Evolutionary conservation across 306 rosid genomes (phyloP).

Genomic region (Medicago ruthenica): DNA sequence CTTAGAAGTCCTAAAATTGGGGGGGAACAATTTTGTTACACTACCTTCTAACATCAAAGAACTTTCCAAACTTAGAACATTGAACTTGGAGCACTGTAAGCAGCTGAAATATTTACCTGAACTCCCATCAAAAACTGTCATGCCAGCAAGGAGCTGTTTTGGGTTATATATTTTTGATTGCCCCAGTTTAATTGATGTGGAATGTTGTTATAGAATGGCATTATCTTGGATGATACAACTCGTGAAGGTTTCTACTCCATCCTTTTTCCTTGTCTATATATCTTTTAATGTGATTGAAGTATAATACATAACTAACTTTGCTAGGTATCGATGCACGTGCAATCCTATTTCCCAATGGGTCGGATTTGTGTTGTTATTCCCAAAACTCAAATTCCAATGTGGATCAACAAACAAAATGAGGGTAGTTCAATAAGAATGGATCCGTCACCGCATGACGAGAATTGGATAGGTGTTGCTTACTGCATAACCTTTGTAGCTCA

Average conservation of each 20-base stretch:
- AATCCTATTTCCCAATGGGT: neutral
- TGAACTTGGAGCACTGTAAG: constrained; percentile 14
- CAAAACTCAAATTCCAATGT: constrained; percentile 7
- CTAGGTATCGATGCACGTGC: neutral
- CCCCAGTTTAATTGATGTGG: neutral
- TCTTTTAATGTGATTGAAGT: neutral
- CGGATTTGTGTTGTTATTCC: neutral
- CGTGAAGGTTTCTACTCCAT: constrained; percentile 1
- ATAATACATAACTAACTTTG: neutral
- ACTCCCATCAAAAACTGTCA: constrained; percentile 1
- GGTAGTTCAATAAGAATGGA: neutral
- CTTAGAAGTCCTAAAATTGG: neutral
- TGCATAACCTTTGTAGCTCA: neutral
- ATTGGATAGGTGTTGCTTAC: neutral
- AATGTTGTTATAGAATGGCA: neutral
- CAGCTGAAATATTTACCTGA: constrained; percentile 23
- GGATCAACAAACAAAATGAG: constrained; percentile 1
- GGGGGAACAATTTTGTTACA: constrained; percentile 20
- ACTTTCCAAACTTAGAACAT: neutral
- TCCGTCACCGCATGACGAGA: constrained; percentile 8
- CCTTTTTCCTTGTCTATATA: neutral
- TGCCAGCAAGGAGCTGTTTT: neutral
- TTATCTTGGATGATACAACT: constrained; percentile 33
- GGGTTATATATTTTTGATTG: constrained; percentile 2
- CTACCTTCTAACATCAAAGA: constrained; percentile 24